Evolutionary conservation across 176 grass and related monocot genomes (phyloP).

Genomic region (Cymbopogon citratus): DNA sequence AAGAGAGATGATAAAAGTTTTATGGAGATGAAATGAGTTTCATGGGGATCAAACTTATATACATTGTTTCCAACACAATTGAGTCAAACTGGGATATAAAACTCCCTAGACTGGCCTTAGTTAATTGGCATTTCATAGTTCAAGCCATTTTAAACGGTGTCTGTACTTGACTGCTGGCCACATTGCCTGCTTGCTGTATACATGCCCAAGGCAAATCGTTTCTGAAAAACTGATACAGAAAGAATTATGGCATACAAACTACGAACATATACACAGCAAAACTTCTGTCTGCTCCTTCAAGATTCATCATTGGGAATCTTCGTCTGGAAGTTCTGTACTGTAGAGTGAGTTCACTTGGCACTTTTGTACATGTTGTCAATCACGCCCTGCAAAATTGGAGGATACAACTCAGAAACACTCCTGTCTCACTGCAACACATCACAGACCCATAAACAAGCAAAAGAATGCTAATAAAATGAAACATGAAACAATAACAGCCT

Average conservation of each 20-base stretch:
- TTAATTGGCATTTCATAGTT: neutral
- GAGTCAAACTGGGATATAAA: too few species aligned
- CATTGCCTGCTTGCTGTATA: slow-evolving; percentile 1
- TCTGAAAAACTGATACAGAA: neutral
- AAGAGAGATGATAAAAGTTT: too few species aligned
- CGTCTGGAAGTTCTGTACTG: neutral
- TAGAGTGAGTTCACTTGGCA: slow-evolving; percentile 33
- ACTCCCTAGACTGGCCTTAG: too few species aligned
- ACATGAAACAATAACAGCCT: neutral
- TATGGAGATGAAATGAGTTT: too few species aligned
- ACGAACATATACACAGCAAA: slow-evolving; percentile 15
- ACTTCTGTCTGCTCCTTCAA: neutral
- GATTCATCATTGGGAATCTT: neutral
- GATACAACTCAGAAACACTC: slow-evolving; percentile 12
- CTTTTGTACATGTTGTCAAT: slow-evolving; percentile 65
- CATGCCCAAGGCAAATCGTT: neutral
- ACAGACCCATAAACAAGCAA: neutral
- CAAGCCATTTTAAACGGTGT: neutral
- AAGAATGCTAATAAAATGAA: slow-evolving; percentile 8
- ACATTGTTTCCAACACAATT: too few species aligned
- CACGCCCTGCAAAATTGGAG: slow-evolving; percentile 38
- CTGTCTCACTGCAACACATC: neutral
- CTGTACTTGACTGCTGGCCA: neutral
- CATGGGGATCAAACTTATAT: too few species aligned
- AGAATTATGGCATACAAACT: slow-evolving; percentile 18